Evolutionary conservation across 192 early-diverging fungal species (phyloP).

Genomic region (Gaertneriomyces semiglobifer): DNA sequence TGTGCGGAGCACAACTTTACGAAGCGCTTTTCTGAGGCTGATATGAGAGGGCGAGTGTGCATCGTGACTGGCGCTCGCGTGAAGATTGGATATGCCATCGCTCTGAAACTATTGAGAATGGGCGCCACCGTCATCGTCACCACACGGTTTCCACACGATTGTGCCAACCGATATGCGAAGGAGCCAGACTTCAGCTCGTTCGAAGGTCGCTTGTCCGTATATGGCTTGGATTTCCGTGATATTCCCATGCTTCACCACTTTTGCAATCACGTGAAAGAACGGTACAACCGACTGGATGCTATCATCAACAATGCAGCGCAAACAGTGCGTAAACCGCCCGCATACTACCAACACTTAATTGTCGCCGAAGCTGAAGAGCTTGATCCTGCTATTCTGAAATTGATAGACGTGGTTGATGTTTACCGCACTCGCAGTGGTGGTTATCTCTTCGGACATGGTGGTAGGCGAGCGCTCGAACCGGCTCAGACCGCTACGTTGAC

Average conservation of each 20-base stretch:
- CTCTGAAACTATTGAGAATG: slow-evolving; percentile 53
- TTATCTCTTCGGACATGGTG: slow-evolving; percentile 38
- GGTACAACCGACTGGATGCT: slow-evolving; percentile 43
- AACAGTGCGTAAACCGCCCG: slow-evolving; percentile 55
- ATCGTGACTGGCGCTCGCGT: slow-evolving; percentile 57
- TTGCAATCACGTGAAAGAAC: slow-evolving; percentile 41
- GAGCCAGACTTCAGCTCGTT: slow-evolving; percentile 45
- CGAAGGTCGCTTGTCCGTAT: slow-evolving; percentile 39
- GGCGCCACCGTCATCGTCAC: slow-evolving; percentile 53
- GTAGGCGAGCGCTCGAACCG: slow-evolving; percentile 11
- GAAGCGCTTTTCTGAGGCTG: slow-evolving; percentile 43
- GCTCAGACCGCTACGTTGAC: not conserved
- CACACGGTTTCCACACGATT: slow-evolving; percentile 55
- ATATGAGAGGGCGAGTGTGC: slow-evolving; percentile 51
- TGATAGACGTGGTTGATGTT: slow-evolving; percentile 43
- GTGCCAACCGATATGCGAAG: slow-evolving; percentile 43
- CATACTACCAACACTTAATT: slow-evolving; percentile 55
- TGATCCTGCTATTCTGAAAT: slow-evolving; percentile 12
- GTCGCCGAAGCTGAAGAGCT: slow-evolving; percentile 35
- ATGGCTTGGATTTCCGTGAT: slow-evolving; percentile 56
- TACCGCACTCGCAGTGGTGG: slow-evolving; percentile 28
- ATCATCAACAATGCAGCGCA: slow-evolving; percentile 64
- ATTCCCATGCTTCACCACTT: slow-evolving; percentile 53
- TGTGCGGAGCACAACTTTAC: slow-evolving; percentile 52
- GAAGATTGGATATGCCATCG: slow-evolving; percentile 58